Base-by-base conservation (phyloP, 129 eudicot genomes). In the Artemisia argyi region DNA sequence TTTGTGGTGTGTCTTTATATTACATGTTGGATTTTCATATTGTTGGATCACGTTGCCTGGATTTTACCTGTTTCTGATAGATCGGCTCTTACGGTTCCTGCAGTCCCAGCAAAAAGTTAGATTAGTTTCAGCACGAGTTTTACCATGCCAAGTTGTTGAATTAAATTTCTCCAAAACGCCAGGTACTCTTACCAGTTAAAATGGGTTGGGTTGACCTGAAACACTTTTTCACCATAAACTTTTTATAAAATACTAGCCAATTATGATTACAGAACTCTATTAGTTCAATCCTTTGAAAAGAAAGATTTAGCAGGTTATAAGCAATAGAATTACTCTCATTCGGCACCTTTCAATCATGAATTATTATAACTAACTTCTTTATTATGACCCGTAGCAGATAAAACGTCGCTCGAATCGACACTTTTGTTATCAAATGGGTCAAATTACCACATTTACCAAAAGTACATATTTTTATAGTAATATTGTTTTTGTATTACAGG, bases 11-110 rank as follows among this genome's bases (percentile, higher is more conserved):
- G 85, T 90, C 77, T 90, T 82, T 69, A 46, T 90, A 74, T 55
- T 90, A 22, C 96, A 87, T 68, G 91, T 83, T 26, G 96, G 96
- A 5, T 74, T 82, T 79, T 72, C 84, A 24, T 89, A 86, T 22
- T 70, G 80, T 48, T 89, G 81, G 70, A 82, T 83, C 73, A 84
- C 86, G n/a, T 86, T 89, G 19, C 88, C 96, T 26, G 92, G 92
- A 22, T 82, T 86, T 56, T 89, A 74, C 78, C 91, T 89, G 28
- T 89, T 89, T 82, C 47, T 89, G 69, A 66, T 89, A 50, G 89
- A 89, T 65, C 85, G 96, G 3, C 72, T 74, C 77, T 70, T 89
- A 10, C 75, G 92, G 20, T 80, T 89, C 83, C 78, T 89, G 42
- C 96, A 89, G 80, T 86, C 96, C 63, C 91, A 83, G 20, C 87